phyloP scores from a whole-genome alignment of 1,284 basidiomycete species.

The Erythrobasidium hasegawianum region DNA sequence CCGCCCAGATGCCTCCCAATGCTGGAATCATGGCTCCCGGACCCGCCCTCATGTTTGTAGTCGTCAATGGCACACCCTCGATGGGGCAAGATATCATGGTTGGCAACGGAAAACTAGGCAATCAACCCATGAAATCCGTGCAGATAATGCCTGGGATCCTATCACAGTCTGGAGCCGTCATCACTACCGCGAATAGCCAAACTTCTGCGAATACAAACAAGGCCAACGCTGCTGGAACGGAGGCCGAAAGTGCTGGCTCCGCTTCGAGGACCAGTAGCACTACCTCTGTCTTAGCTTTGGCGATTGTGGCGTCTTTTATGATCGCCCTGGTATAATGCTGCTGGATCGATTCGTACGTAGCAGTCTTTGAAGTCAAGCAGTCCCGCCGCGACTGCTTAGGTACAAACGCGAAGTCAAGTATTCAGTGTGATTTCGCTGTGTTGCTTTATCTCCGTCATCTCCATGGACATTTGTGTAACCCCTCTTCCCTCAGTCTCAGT shows the following conservation, averaged over 20 bases:
- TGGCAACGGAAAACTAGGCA: conserved; percentile 71
- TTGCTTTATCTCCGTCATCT: too few species aligned
- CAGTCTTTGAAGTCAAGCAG: too few species aligned
- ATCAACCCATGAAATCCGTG: conserved; percentile 54
- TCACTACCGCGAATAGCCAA: conserved; percentile 13
- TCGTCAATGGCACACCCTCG: conserved; percentile 74
- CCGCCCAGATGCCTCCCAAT: conserved; percentile 74
- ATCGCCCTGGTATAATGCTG: too few species aligned
- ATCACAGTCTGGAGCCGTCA: conserved; percentile 15
- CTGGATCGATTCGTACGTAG: too few species aligned
- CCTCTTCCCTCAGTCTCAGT: too few species aligned
- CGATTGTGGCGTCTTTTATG: too few species aligned
- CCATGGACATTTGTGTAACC: too few species aligned
- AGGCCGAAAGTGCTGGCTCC: not conserved
- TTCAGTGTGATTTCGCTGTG: too few species aligned
- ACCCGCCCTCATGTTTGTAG: conserved; percentile 74
- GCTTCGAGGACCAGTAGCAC: conserved; percentile 1
- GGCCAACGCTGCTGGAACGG: conserved; percentile 1
- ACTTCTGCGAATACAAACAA: not conserved
- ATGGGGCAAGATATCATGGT: conserved; percentile 70
- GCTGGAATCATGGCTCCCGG: conserved; percentile 80
- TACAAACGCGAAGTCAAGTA: too few species aligned
- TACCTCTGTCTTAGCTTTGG: not conserved
- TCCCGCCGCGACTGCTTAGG: too few species aligned
- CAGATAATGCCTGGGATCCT: conserved; percentile 15